These are phyloP conservation scores for Tilletia setariae DNA, from an alignment of 1,284 basidiomycete genomes.

Conservation along the genomic window DNA sequence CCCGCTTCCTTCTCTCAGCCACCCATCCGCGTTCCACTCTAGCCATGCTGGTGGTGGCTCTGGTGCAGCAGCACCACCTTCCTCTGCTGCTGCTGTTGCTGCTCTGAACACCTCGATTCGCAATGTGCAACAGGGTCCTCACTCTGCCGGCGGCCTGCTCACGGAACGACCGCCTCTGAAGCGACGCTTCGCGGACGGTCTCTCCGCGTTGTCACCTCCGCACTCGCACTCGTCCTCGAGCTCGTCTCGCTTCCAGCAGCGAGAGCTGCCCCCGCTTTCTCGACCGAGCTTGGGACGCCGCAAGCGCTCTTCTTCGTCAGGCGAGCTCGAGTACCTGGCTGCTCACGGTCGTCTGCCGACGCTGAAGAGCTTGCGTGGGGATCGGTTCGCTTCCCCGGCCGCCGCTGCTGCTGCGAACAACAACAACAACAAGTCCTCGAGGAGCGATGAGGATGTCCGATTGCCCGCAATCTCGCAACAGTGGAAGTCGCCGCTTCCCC, in stretches of 20 bases:
- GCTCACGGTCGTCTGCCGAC: background rate
- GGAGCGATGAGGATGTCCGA: too few species aligned
- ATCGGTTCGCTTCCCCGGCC: background rate
- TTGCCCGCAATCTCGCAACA: too few species aligned
- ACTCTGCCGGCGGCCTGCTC: background rate
- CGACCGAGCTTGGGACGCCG: background rate
- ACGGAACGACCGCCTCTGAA: background rate
- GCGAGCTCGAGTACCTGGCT: background rate
- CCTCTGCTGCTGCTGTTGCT: too few species aligned
- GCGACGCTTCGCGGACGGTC: background rate
- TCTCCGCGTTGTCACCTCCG: background rate
- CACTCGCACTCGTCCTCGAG: background rate
- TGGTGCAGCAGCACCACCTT: too few species aligned
- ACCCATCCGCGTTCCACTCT: too few species aligned
- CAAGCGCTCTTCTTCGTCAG: background rate
- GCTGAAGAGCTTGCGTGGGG: background rate
- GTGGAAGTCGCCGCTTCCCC: too few species aligned
- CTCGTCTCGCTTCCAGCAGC: background rate
- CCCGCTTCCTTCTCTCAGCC: background rate
- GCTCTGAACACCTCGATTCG: too few species aligned
- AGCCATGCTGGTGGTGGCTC: too few species aligned
- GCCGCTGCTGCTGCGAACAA: background rate
- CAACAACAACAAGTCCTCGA: too few species aligned
- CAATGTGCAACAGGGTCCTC: background rate
- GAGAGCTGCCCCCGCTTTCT: background rate